Evolutionary conservation across 352 stramenopile species (phyloP).

Genomic region (Pythium coloratum): DNA sequence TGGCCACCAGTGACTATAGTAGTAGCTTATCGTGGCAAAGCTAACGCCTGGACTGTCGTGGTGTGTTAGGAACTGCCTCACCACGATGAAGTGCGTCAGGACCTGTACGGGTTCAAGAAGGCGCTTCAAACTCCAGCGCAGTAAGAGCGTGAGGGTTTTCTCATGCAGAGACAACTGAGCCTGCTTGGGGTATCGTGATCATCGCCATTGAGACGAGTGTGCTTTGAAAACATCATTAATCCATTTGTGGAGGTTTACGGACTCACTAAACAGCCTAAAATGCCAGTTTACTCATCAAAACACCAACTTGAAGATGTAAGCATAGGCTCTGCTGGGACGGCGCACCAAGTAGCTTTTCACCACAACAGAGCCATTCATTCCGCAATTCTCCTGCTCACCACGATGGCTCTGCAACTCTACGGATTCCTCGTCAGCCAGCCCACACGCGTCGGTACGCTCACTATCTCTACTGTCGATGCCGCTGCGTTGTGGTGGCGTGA

Average conservation of each 20-base stretch:
- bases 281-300: not conserved
- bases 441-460: conserved; percentile 4
- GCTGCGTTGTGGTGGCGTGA: no score
- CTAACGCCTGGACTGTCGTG: no score
- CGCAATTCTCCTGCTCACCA: not conserved
- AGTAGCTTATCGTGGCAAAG: not conserved
- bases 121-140: not conserved
- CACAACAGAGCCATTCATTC: no score
- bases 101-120: conserved; percentile 28
- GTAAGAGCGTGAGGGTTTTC: not conserved
- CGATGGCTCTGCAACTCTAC: conserved; percentile 21
- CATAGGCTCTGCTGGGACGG: not conserved
- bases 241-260: no score
- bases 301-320: not conserved
- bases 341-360: no score
- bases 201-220: not conserved
- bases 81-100: conserved; percentile 33
- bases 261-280: no score
- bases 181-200: no score
- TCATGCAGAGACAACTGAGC: no score
- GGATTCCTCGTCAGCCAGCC: conserved; percentile 20
- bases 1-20: not conserved
- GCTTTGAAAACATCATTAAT: not conserved
- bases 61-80: conserved; percentile 26
- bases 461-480: no score